Evolutionary conservation across 805 yeast genomes (phyloP).

Genomic region (Naumovozyma baii): DNA sequence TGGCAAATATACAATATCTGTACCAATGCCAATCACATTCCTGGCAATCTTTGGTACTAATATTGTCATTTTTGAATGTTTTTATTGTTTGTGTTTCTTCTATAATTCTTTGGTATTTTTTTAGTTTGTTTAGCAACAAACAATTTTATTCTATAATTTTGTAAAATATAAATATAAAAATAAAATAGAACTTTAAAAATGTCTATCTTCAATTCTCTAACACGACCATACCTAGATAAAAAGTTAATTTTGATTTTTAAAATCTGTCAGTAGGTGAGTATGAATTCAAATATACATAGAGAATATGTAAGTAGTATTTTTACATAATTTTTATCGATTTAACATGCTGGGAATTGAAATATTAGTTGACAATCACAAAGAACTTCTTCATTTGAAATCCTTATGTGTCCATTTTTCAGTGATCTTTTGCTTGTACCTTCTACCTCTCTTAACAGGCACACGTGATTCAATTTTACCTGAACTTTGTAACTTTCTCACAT

Average conservation of each 20-base stretch:
- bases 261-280: background rate
- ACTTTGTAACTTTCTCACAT: slow-evolving; percentile 71
- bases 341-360: too few species aligned
- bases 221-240: too few species aligned
- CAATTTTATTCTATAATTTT: too few species aligned
- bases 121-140: too few species aligned
- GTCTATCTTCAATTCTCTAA: too few species aligned
- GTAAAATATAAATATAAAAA: too few species aligned
- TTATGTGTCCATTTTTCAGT: slow-evolving; percentile 92
- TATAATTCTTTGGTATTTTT: too few species aligned
- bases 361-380: background rate
- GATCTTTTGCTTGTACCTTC: slow-evolving; percentile 61
- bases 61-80: background rate
- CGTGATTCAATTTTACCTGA: slow-evolving; percentile 83
- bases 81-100: too few species aligned
- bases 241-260: too few species aligned
- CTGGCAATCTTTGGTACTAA: background rate
- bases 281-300: background rate
- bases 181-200: too few species aligned
- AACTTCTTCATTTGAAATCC: slow-evolving; percentile 54
- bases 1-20: slow-evolving; percentile 25
- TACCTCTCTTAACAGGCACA: slow-evolving; percentile 49
- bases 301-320: background rate
- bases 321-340: background rate
- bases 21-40: slow-evolving; percentile 18